Evolutionary conservation across 805 yeast genomes (phyloP).

Genomic region (Hanseniaspora jakobsenii): DNA sequence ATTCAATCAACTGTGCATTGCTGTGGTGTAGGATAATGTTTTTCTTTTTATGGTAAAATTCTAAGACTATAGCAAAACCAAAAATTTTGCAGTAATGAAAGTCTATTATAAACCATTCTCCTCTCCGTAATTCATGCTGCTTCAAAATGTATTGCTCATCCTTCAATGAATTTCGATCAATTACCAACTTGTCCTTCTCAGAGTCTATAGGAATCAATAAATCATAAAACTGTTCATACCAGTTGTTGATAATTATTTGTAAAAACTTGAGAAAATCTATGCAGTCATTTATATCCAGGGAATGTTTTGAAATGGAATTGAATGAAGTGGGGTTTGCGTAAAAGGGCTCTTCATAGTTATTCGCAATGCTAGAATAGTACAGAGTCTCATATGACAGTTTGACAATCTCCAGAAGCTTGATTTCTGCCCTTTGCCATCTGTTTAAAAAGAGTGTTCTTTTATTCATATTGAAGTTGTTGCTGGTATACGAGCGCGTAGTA

Average conservation of each 20-base stretch:
- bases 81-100: slow-evolving; percentile 75
- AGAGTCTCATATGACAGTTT: slow-evolving; percentile 74
- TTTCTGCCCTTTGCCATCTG: slow-evolving; percentile 52
- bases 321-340: slow-evolving; percentile 9
- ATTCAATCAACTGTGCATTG: slow-evolving; percentile 11
- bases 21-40: slow-evolving; percentile 11
- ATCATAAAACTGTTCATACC: slow-evolving; percentile 56
- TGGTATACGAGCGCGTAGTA: slow-evolving; percentile 21
- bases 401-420: slow-evolving; percentile 67
- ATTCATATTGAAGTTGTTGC: slow-evolving; percentile 3
- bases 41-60: slow-evolving; percentile 9
- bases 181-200: slow-evolving; percentile 29
- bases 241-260: slow-evolving; percentile 63
- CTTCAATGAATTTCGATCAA: slow-evolving; percentile 21
- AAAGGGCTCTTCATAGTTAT: slow-evolving; percentile 11
- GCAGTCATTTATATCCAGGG: slow-evolving; percentile 46
- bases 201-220: slow-evolving; percentile 40
- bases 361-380: slow-evolving; percentile 31
- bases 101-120: slow-evolving; percentile 67
- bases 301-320: slow-evolving; percentile 9
- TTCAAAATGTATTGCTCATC: slow-evolving; percentile 28
- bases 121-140: slow-evolving; percentile 36
- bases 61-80: slow-evolving; percentile 28
- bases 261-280: slow-evolving; percentile 59
- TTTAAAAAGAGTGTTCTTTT: slow-evolving; percentile 43